These are phyloP conservation scores for Penicillium egyptiacum DNA, from an alignment of 495 filamentous ascomycete species.

Conservation along the genomic window DNA sequence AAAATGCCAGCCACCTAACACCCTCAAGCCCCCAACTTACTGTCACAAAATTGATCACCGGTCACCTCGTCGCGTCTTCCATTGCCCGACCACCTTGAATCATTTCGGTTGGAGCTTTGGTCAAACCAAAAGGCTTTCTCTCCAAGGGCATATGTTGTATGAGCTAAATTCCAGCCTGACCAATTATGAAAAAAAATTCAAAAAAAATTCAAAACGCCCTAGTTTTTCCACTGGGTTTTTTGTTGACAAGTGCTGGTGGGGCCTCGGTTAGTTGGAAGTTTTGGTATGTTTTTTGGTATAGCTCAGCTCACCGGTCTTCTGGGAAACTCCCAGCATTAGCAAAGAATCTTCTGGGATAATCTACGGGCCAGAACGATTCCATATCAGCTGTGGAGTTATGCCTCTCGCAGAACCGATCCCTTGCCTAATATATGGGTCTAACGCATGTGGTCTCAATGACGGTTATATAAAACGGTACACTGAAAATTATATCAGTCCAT, in stretches of 20 bases:
- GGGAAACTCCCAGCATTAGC: neutral
- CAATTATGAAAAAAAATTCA: neutral
- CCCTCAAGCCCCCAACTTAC: slow-evolving; percentile 3
- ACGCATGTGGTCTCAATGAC: neutral
- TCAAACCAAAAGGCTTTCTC: neutral
- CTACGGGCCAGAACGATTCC: neutral
- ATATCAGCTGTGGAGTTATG: neutral
- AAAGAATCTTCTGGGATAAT: neutral
- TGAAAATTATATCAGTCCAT: neutral
- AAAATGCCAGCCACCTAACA: neutral
- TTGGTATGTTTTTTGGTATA: neutral
- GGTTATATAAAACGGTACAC: neutral
- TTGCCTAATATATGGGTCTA: slow-evolving; percentile 4
- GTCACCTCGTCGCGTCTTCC: slow-evolving; percentile 3
- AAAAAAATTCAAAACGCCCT: neutral
- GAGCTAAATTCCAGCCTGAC: neutral
- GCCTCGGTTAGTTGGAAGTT: slow-evolving; percentile 1
- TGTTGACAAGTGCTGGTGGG: slow-evolving; percentile 5
- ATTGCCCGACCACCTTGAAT: neutral
- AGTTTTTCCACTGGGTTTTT: neutral
- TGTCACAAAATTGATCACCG: slow-evolving; percentile 2
- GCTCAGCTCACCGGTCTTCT: neutral
- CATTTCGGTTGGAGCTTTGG: neutral
- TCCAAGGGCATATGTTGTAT: neutral
- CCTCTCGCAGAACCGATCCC: neutral